These are phyloP conservation scores for Sarocladium oryzae DNA, from an alignment of 2,329 filamentous ascomycete species.

Conservation along the genomic window DNA sequence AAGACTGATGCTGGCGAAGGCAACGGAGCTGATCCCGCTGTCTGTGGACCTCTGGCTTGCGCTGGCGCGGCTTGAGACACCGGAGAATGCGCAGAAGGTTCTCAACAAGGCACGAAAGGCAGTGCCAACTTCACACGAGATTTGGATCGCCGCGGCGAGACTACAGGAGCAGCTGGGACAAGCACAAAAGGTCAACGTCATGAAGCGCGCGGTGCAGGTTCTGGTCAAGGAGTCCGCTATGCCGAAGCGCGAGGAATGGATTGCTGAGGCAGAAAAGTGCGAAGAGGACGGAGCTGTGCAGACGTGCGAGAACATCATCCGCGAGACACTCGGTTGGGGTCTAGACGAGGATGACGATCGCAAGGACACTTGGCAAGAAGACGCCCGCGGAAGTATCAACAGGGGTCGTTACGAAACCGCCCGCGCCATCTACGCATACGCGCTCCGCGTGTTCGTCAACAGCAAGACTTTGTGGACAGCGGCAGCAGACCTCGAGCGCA, in stretches of 20 bases:
- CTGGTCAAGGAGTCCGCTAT: slow-evolving; percentile 89
- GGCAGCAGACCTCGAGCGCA: slow-evolving; percentile 84
- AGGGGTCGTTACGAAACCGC: slow-evolving; percentile 84
- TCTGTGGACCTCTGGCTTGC: slow-evolving; percentile 95
- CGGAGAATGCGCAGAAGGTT: slow-evolving; percentile 89
- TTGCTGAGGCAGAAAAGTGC: slow-evolving; percentile 86
- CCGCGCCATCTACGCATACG: slow-evolving; percentile 87
- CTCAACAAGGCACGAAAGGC: slow-evolving; percentile 93
- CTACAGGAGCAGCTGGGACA: slow-evolving; percentile 84
- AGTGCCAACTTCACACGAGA: slow-evolving; percentile 85
- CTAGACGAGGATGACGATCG: slow-evolving; percentile 95
- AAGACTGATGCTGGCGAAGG: slow-evolving; percentile 82
- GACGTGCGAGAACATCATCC: slow-evolving; percentile 84
- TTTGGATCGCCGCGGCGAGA: slow-evolving; percentile 92
- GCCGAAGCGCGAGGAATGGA: slow-evolving; percentile 97
- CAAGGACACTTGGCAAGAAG: slow-evolving; percentile 93
- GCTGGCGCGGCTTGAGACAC: slow-evolving; percentile 79
- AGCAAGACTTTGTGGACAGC: slow-evolving; percentile 86
- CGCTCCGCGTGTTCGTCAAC: slow-evolving; percentile 81
- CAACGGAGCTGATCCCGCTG: slow-evolving; percentile 87
- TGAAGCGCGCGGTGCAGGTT: slow-evolving; percentile 87
- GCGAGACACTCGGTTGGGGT: slow-evolving; percentile 86
- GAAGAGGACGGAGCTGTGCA: slow-evolving; percentile 84
- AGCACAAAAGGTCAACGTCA: slow-evolving; percentile 75
- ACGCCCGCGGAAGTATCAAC: slow-evolving; percentile 75